A percentile compares a stretch with the other conserved stretches of the same genome.
These are phyloP conservation scores for Beauveria sp. DNA, from an alignment of 2,329 filamentous ascomycete species.

Conservation along the genomic window DNA sequence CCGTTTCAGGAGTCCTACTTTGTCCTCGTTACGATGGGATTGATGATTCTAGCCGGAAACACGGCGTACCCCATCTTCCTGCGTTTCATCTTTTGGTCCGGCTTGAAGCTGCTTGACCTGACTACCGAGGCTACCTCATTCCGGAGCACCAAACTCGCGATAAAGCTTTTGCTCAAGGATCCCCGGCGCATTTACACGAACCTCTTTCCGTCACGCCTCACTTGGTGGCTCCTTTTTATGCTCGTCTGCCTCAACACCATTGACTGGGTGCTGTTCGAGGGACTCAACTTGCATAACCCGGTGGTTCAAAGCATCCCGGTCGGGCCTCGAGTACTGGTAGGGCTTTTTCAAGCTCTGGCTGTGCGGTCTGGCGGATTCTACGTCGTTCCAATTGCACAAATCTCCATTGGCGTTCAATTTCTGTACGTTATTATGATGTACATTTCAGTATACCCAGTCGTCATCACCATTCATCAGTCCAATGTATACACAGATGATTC, in stretches of 20 bases:
- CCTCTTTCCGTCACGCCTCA: conserved; percentile 55
- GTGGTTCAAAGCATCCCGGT: conserved; percentile 43
- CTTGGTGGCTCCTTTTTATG: conserved; percentile 59
- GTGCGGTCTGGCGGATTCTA: conserved; percentile 61
- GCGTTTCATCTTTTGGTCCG: conserved; percentile 49
- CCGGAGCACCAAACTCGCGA: conserved; percentile 38
- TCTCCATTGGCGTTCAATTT: conserved; percentile 51
- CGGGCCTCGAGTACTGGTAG: conserved; percentile 51
- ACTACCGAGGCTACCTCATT: conserved; percentile 30
- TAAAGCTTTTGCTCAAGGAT: conserved; percentile 47
- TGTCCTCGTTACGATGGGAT: conserved; percentile 44
- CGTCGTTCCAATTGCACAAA: conserved; percentile 50
- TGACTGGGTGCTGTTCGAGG: conserved; percentile 59
- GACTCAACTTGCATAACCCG: conserved; percentile 56
- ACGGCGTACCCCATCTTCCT: conserved; percentile 59
- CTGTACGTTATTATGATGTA: conserved; percentile 61
- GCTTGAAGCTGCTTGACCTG: conserved; percentile 33
- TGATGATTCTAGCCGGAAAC: conserved; percentile 56
- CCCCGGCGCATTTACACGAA: conserved; percentile 54
- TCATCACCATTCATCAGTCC: conserved; percentile 58
- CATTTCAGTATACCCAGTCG: conserved; percentile 55
- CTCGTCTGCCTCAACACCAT: conserved; percentile 52
- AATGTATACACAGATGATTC: conserved; percentile 60
- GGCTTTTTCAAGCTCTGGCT: conserved; percentile 55
- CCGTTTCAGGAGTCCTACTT: conserved; percentile 48